Base-by-base conservation (phyloP, 768 basidiomycete species). In the Tricholoma sp. region DNA sequence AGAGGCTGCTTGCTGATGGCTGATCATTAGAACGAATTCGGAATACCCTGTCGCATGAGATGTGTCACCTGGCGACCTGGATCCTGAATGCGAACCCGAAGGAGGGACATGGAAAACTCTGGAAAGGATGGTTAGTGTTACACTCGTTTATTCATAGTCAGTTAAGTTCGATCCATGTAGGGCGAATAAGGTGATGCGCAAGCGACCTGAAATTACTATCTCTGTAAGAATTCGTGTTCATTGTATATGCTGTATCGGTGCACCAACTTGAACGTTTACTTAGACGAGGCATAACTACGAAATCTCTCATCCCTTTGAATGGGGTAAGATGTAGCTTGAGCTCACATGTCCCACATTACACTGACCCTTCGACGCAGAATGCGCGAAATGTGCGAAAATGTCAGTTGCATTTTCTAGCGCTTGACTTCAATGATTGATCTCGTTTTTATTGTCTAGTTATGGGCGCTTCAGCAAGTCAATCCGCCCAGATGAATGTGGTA, bases 61-160 rank as follows among this genome's bases (percentile, higher is more conserved):
- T 94, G 91, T 94, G 92, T 63, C 93, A 94, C 72, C 70, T 95
- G 33, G 93, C 93, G 2, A 82, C 82, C 55, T 95, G 92, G 92
- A 73, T 90, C 20, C 89, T 95, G 54, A 82, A 88, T 65, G 73
- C 79, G 15, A 77, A 83, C 9, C 80, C 85, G 4, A 82, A 82
- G 56, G 89, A 91, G 66, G 80, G 79, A 6, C 91, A 94, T 61
- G 91, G 91, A 6, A 75, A 70, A 42, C 70, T 83, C 12, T 94
- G 86, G 73, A 89, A 88, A 64, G 68, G 67, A 50, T 94, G 91
- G 91, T 88, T 56, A 55, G 78, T 61, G 34, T 53, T 44, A 5
- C n/a, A 24, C 15, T 9, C 28, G 28, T 31, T 17, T 18, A 20
- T 37, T 2, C 48, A 9, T 0, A 51, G 31, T 28, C 24, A 18